Conservation (phyloP, 2,329 filamentous ascomycete genomes). For the Basipetospora chlamydospora region DNA sequence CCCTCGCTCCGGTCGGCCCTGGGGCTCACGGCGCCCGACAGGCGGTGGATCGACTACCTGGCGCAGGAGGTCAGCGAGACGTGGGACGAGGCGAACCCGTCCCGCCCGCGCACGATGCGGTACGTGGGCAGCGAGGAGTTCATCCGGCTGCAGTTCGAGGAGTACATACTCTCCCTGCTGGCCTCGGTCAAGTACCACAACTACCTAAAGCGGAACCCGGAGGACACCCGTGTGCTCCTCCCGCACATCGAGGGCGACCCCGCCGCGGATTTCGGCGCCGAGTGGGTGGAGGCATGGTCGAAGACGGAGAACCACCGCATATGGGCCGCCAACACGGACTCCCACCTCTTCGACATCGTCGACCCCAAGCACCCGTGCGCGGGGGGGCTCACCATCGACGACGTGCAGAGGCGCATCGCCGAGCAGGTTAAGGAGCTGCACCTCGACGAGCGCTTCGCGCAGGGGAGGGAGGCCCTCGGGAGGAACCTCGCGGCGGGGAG, state of each 20-base stretch:
- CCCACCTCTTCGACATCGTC: conserved; percentile 84
- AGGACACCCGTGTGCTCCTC: conserved; percentile 46
- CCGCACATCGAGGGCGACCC: conserved; percentile 69
- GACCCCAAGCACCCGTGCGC: conserved; percentile 89
- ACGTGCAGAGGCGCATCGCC: conserved; percentile 77
- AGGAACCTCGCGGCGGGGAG: conserved; percentile 77
- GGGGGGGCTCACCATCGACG: conserved; percentile 82
- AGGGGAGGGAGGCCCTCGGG: conserved; percentile 72
- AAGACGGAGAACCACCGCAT: conserved; percentile 83
- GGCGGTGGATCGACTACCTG: conserved; percentile 92
- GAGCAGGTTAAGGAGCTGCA: conserved; percentile 91
- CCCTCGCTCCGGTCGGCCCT: conserved; percentile 63
- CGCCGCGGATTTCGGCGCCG: conserved; percentile 62
- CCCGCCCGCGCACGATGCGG: conserved; percentile 81
- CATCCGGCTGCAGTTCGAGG: conserved; percentile 91
- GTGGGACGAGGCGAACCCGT: conserved; percentile 86
- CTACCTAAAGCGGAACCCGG: conserved; percentile 38
- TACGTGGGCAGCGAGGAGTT: conserved; percentile 96
- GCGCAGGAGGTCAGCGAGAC: conserved; percentile 90
- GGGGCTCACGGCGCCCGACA: conserved; percentile 68
- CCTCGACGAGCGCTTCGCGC: conserved; percentile 76
- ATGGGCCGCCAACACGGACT: conserved; percentile 68
- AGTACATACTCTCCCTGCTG: conserved; percentile 81
- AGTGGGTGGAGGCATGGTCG: conserved; percentile 81
- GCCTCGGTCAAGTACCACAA: conserved; percentile 82